These are phyloP conservation scores for Hanseniaspora occidentalis DNA, from an alignment of 805 yeast genomes.

Conservation along the genomic window DNA sequence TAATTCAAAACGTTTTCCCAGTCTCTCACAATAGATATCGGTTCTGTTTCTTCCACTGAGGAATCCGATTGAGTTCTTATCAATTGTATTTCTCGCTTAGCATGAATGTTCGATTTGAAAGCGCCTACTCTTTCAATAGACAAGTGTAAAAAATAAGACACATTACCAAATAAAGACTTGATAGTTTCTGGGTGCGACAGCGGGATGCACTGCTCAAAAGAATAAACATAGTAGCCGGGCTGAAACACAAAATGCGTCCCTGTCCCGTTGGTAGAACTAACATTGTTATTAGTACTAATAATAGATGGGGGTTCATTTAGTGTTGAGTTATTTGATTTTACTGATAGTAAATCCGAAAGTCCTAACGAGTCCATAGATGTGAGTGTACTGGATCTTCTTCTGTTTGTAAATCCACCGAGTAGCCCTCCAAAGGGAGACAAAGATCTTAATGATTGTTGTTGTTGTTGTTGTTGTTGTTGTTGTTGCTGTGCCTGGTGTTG, in stretches of 20 bases:
- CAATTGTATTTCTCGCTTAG: conserved; percentile 48
- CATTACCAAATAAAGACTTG: conserved; percentile 69
- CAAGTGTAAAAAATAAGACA: conserved; percentile 58
- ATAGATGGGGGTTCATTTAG: not conserved
- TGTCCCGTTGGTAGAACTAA: conserved; percentile 8
- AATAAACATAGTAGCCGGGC: conserved; percentile 87
- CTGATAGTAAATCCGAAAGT: not conserved
- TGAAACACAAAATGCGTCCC: conserved; percentile 36
- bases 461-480: not conserved
- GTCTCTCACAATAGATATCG: conserved; percentile 76
- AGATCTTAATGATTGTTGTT: not conserved
- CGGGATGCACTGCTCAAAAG: conserved; percentile 81
- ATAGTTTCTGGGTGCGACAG: conserved; percentile 74
- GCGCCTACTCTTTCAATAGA: conserved; percentile 68
- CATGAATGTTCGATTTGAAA: conserved; percentile 64
- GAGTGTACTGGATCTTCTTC: not conserved
- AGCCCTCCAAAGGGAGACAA: conserved; percentile 1
- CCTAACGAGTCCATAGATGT: not conserved
- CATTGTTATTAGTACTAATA: conserved; percentile 1
- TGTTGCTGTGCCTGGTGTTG: not conserved
- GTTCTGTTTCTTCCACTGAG: conserved; percentile 82
- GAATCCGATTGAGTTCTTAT: conserved; percentile 68
- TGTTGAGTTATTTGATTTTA: not conserved
- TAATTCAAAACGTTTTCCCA: conserved; percentile 92
- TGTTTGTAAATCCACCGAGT: not conserved